These are phyloP conservation scores for Porcisia deanei DNA, from an alignment of 208 protist species.

Conservation along the genomic window DNA sequence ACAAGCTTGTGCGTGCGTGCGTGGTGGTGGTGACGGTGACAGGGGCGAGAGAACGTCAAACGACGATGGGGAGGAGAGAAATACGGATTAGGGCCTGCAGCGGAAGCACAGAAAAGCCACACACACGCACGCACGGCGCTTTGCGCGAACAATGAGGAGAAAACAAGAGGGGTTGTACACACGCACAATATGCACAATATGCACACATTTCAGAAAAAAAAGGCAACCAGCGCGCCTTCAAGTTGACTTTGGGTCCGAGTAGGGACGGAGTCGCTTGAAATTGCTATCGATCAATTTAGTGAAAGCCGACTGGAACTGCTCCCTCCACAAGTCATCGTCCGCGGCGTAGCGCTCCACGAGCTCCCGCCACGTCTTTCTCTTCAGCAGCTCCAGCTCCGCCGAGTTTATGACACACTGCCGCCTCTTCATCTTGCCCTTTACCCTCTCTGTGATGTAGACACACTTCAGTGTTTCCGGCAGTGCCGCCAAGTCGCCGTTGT, in stretches of 20 bases:
- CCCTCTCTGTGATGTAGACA: constrained; percentile 43
- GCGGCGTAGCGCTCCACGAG: constrained; percentile 55
- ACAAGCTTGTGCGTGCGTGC: background rate
- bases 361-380: constrained; percentile 51
- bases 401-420: constrained; percentile 66
- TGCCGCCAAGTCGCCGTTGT: constrained; percentile 63
- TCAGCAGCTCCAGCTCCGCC: constrained; percentile 66
- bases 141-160: background rate
- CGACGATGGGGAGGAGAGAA: background rate
- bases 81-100: background rate
- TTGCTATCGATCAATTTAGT: constrained; percentile 86
- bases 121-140: background rate
- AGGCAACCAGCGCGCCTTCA: background rate
- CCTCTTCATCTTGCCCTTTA: constrained; percentile 17
- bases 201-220: background rate
- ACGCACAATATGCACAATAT: background rate
- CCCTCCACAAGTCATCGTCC: constrained; percentile 65
- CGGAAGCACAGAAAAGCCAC: background rate
- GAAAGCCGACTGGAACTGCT: constrained; percentile 66
- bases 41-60: background rate
- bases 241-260: constrained; percentile 41
- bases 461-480: constrained; percentile 64
- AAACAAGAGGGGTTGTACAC: background rate
- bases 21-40: background rate
- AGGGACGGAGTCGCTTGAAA: constrained; percentile 73